These are phyloP conservation scores for Wickerhamiella domercqiae DNA, from an alignment of 805 yeast species.

Conservation along the genomic window DNA sequence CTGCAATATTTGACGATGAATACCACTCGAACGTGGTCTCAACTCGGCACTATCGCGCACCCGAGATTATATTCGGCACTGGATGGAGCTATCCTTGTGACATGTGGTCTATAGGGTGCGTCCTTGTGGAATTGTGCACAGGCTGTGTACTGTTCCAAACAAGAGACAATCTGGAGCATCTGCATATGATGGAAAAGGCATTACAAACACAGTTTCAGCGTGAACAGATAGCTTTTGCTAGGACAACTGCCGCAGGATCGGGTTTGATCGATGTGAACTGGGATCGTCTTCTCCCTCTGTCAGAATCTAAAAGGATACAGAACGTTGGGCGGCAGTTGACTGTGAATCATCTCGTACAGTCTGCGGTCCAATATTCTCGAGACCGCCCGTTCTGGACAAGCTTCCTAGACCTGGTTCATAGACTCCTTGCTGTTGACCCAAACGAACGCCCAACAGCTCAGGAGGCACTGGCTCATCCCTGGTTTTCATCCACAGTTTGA, in stretches of 20 bases:
- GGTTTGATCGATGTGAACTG: constrained; percentile 7
- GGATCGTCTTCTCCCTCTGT: constrained; percentile 9
- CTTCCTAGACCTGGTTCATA: constrained; percentile 53
- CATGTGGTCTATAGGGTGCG: constrained; percentile 93
- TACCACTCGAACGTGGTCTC: constrained; percentile 85
- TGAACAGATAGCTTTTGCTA: constrained; percentile 17
- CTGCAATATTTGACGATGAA: constrained; percentile 87
- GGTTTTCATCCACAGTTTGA: too few relatives aligned
- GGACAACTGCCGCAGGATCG: constrained; percentile 11
- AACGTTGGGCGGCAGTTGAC: constrained; percentile 10
- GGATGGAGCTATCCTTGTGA: constrained; percentile 98
- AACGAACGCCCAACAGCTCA: constrained; percentile 54
- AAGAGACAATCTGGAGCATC: constrained; percentile 85
- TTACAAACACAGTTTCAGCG: constrained; percentile 33
- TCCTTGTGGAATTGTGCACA: constrained; percentile 74
- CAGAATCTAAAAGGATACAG: constrained; percentile 7
- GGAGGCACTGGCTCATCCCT: constrained; percentile 66
- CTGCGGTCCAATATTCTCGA: constrained; percentile 10
- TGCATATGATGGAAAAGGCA: constrained; percentile 85
- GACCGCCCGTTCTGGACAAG: constrained; percentile 69
- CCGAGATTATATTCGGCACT: constrained; percentile 83
- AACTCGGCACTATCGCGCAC: constrained; percentile 93
- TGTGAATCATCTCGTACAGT: constrained; percentile 11
- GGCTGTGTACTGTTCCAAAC: constrained; percentile 94
- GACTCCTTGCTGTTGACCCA: constrained; percentile 59